Evolutionary conservation across 352 stramenopile species (phyloP), one percentile per base, ranked within the genome.

Genomic region (Globisporangium solare): DNA sequence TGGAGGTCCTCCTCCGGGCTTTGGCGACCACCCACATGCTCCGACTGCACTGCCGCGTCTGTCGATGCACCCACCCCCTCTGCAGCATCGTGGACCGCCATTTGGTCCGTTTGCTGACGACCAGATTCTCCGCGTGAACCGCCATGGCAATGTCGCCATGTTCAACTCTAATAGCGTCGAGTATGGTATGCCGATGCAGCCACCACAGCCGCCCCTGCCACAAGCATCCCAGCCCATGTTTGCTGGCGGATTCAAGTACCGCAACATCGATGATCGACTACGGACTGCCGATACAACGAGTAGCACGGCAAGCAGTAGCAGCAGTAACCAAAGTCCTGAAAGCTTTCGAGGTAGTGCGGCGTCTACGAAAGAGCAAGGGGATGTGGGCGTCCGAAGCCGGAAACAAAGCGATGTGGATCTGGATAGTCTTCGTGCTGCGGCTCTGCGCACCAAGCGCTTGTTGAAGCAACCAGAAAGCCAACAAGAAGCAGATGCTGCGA

Each of bases 101-200:
- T 58, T 54, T 24, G 64, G 47, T 21, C 46, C 58, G 7, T 87
- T 71, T 47, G 54, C 58, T 35, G 70, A 88, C 35, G 86, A 83
- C 18, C 71, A 80, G 21, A 89, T 90, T 56, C 35, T 92, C n/a
- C 79, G 83, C 3, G 76, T 92, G 32, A 86, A 86, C 54, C 72
- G 79, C 13, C 77, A 87, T 63, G 79, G 78, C 32, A 65, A 56
- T 45, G 72, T 87, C 51, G 69, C 86, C 54, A 82, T 83, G 64
- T 70, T 86, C 46, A 49, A 61, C 46, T 60, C 57, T n/a, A 65
- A 58, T 35, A 6, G 27, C 2, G 18, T 42, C 35, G 45, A 55
- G 41, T 32, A 51, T 18, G 39, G 22, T 32, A 54, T 35, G 27
- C 7, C 27, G 27, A 6, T 21, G 15, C 46, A 54, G 4, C 52